A percentile compares a stretch with the other conserved stretches of the same genome.
phyloP scores from a whole-genome alignment of 495 filamentous ascomycete genomes.

The Cercophora newfieldiana region DNA sequence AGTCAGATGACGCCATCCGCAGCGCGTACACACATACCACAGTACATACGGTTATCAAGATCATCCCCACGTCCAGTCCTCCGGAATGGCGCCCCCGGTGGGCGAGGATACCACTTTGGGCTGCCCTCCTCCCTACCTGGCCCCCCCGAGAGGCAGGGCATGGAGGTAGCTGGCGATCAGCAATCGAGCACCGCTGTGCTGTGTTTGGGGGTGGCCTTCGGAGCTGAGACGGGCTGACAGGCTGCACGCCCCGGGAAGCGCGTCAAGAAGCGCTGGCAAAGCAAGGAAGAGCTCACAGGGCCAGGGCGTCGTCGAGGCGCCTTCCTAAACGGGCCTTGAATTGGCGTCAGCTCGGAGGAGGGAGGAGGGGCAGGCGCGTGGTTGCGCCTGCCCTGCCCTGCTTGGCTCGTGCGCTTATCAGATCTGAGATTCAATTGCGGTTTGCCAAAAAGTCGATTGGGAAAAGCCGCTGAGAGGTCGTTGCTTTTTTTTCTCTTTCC shows the following conservation, averaged over 20 bases:
- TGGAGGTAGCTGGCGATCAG: background rate
- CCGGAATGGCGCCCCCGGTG: no score
- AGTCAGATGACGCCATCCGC: background rate
- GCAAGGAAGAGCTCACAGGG: background rate
- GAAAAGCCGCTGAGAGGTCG: no score
- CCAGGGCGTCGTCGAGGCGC: no score
- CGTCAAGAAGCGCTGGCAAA: background rate
- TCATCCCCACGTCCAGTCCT: background rate
- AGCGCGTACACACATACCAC: no score
- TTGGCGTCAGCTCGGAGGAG: background rate
- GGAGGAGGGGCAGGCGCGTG: background rate
- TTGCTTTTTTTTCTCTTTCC: background rate
- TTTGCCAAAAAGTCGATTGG: no score
- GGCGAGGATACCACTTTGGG: no score
- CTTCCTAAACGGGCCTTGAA: background rate
- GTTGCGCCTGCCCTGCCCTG: background rate
- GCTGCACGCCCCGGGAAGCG: background rate
- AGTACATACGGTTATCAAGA: background rate
- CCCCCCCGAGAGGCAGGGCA: no score
- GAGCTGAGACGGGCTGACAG: background rate
- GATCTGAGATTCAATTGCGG: background rate
- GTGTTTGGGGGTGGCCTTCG: background rate
- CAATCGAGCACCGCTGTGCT: background rate
- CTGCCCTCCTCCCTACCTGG: no score
- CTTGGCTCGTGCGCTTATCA: constrained; percentile 11